A percentile compares a stretch with the other conserved stretches of the same genome.
phyloP scores from a whole-genome alignment of 768 basidiomycete species.

The Tylopilus sp. region DNA sequence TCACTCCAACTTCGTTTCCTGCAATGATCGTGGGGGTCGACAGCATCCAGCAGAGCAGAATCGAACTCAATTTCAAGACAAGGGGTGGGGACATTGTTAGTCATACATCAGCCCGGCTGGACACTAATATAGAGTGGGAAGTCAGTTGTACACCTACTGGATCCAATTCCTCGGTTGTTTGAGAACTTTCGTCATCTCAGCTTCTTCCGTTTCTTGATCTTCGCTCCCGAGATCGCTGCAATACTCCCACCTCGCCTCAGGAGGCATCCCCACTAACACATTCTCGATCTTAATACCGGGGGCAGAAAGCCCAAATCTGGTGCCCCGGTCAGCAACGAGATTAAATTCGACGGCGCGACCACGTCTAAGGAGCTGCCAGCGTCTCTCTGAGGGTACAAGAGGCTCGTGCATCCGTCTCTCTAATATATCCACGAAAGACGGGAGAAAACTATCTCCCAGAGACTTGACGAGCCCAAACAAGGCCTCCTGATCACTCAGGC shows the following conservation, averaged over 20 bases:
- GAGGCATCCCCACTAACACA: slow-evolving; percentile 62
- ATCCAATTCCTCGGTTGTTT: slow-evolving; percentile 24
- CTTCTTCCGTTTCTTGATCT: slow-evolving; percentile 47
- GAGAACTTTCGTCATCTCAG: slow-evolving; percentile 47
- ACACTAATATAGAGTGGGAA: too few species aligned
- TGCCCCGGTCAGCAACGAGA: slow-evolving; percentile 65
- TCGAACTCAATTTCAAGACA: too few species aligned
- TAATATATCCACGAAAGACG: slow-evolving; percentile 46
- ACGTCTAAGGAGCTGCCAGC: slow-evolving; percentile 53
- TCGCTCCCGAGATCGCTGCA: slow-evolving; percentile 48
- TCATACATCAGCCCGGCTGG: not conserved
- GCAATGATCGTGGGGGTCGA: too few species aligned
- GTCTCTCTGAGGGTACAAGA: slow-evolving; percentile 22
- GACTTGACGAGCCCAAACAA: slow-evolving; percentile 44
- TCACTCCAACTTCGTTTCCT: too few species aligned
- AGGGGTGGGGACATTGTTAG: too few species aligned
- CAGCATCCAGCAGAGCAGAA: too few species aligned
- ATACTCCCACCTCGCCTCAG: slow-evolving; percentile 70
- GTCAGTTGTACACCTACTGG: not conserved
- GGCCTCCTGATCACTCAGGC: slow-evolving; percentile 30
- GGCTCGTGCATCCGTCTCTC: slow-evolving; percentile 33
- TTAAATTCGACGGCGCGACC: slow-evolving; percentile 60
- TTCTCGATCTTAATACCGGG: slow-evolving; percentile 62
- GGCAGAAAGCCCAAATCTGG: slow-evolving; percentile 60
- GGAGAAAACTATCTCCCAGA: slow-evolving; percentile 43